Evolutionary conservation across 495 filamentous ascomycete species (phyloP).

Genomic region (Mytilinidion resinicola): DNA sequence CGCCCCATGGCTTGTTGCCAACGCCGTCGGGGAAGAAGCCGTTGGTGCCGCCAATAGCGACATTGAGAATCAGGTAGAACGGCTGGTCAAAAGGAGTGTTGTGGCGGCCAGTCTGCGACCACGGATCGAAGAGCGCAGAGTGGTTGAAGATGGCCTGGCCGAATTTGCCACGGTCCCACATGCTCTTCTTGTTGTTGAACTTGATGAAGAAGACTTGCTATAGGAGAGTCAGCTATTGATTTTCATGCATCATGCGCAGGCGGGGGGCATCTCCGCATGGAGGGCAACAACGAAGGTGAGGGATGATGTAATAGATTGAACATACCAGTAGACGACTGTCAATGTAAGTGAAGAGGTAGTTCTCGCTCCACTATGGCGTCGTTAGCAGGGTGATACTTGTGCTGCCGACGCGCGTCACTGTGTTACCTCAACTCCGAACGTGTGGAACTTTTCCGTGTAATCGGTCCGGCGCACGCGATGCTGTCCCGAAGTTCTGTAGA

Average conservation of each 20-base stretch:
- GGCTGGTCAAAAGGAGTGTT: conserved; percentile 26
- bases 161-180: conserved; percentile 26
- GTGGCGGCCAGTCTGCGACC: conserved; percentile 18
- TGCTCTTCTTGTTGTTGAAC: conserved; percentile 20
- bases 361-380: conserved; percentile 22
- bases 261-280: too few species aligned
- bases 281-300: background rate
- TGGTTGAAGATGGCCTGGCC: conserved; percentile 18
- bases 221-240: background rate
- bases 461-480: conserved; percentile 20
- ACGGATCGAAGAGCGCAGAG: conserved; percentile 21
- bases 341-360: conserved; percentile 32
- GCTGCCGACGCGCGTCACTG: background rate
- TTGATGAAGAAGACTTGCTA: conserved; percentile 30
- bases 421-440: conserved; percentile 23
- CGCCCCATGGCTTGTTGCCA: conserved; percentile 29
- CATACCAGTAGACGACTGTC: conserved; percentile 26
- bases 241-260: background rate
- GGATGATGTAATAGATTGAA: background rate
- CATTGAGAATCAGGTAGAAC: conserved; percentile 29
- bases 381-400: background rate
- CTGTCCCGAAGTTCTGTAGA: conserved; percentile 23
- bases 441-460: conserved; percentile 26
- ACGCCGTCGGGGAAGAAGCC: conserved; percentile 24
- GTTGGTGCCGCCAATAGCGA: conserved; percentile 26